Evolutionary conservation across 2,329 filamentous ascomycete species (phyloP), one percentile per base, ranked within the genome.

Genomic region (Pestalotiopsis fici): DNA sequence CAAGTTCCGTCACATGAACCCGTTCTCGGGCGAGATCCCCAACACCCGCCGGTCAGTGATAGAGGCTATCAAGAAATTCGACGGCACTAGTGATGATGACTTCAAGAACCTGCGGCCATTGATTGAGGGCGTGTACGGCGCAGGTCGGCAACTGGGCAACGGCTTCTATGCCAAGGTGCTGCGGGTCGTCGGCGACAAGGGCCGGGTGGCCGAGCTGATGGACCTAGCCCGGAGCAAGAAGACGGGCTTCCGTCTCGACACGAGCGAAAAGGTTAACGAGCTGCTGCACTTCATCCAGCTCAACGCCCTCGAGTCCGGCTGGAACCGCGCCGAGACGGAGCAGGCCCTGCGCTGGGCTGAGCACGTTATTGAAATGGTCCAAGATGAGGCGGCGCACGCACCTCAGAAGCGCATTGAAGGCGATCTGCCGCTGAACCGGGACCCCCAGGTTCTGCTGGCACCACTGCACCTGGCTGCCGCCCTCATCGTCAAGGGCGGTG

Each of bases 101-200:
- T 88, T 84, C 78, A 75, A 75, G 28, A 88, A 88, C 79, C 77
- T 89, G 31, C 79, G 76, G 23, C 83, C 82, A 0, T 78, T 89
- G 56, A 80, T 89, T 54, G 82, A 86, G 66, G 87, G 87, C 60
- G 80, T 83, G 72, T 74, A 78, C 67, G 80, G 82, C 68, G 81
- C 83, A 39, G 75, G 78, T 35, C 80, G 82, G 69, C 78, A 74
- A 66, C 74, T 87, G 27, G 69, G 71, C 25, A 62, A 68, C 2
- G 27, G 65, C 12, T 75, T 83, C 71, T 79, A 78, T 69, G 54
- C 69, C 64, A 81, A 79, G 73, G 76, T 86, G 61, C 71, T 84
- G 39, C 81, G 85, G 13, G 68, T 77, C 54, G 81, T 83, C 6
- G 81, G 80, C 64, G 25, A 65, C 31, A 76, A 76, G 64, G 83